Evolutionary conservation across 1,284 basidiomycete genomes (phyloP).

Genomic region (Takashimella koratensis): DNA sequence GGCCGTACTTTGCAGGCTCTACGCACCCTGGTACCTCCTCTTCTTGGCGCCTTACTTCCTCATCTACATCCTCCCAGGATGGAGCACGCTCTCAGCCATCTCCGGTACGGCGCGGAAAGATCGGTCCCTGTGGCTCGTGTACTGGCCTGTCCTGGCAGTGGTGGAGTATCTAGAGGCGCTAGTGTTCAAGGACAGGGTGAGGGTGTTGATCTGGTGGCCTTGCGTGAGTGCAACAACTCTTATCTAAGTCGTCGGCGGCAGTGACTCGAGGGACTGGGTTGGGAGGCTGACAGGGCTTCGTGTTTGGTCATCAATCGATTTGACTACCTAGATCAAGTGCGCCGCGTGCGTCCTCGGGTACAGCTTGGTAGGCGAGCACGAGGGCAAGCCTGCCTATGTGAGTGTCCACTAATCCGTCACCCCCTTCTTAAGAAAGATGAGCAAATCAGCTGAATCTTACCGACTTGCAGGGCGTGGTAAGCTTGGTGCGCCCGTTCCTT

Average conservation of each 20-base stretch:
- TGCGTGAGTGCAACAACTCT: slow-evolving; percentile 29
- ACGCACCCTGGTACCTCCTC: slow-evolving; percentile 29
- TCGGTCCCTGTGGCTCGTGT: slow-evolving; percentile 24
- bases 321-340: background rate
- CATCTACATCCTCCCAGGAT: slow-evolving; percentile 25
- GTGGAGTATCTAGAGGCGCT: slow-evolving; percentile 31
- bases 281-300: too few relatives aligned
- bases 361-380: background rate
- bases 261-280: too few relatives aligned
- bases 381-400: background rate
- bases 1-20: too few relatives aligned
- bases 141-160: slow-evolving; percentile 23
- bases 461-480: background rate
- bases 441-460: background rate
- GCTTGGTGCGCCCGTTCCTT: background rate
- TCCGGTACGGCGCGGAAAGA: slow-evolving; percentile 8
- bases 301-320: too few relatives aligned
- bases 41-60: slow-evolving; percentile 23
- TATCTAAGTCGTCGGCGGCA: too few relatives aligned
- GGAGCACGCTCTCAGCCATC: slow-evolving; percentile 19
- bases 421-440: background rate
- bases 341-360: background rate
- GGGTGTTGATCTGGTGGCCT: slow-evolving; percentile 29
- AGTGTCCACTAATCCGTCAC: background rate
- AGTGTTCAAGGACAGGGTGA: slow-evolving; percentile 22